Conservation (phyloP, 257 asterid species). For the Solanum pimpinellifolium region DNA sequence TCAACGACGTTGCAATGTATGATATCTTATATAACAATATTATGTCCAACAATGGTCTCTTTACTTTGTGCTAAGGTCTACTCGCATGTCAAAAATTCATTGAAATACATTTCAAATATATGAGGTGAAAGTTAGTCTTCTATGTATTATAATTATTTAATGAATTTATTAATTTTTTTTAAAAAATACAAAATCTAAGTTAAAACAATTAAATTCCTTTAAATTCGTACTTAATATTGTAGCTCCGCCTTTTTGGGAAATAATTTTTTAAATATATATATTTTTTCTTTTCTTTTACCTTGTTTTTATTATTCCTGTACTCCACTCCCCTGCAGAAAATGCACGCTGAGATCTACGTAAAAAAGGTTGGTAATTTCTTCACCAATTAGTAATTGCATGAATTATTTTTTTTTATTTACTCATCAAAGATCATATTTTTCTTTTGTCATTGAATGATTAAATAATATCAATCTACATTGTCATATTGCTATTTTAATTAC, state of each 20-base stretch:
- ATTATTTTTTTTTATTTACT: not conserved
- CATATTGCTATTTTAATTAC: not conserved
- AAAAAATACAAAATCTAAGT: not conserved
- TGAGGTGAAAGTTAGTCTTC: not conserved
- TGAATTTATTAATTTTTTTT: not conserved
- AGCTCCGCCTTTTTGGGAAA: not conserved
- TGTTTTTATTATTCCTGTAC: not conserved
- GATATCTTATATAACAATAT: not conserved
- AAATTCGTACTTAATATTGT: no score
- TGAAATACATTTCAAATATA: not conserved
- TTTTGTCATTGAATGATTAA: not conserved
- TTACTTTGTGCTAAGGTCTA: not conserved
- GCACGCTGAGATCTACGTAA: not conserved
- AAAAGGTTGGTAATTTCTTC: not conserved
- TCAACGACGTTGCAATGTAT: not conserved
- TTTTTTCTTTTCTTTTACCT: not conserved
- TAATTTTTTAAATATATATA: not conserved
- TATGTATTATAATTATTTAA: not conserved
- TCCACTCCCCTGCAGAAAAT: not conserved
- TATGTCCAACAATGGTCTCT: not conserved
- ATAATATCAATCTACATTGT: not conserved
- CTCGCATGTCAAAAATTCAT: not conserved
- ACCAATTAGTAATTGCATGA: not conserved
- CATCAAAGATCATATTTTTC: not conserved
- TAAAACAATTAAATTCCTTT: no score